Evolutionary conservation across 2,329 filamentous ascomycete species (phyloP).

Genomic region (Lachnellula hyalina): DNA sequence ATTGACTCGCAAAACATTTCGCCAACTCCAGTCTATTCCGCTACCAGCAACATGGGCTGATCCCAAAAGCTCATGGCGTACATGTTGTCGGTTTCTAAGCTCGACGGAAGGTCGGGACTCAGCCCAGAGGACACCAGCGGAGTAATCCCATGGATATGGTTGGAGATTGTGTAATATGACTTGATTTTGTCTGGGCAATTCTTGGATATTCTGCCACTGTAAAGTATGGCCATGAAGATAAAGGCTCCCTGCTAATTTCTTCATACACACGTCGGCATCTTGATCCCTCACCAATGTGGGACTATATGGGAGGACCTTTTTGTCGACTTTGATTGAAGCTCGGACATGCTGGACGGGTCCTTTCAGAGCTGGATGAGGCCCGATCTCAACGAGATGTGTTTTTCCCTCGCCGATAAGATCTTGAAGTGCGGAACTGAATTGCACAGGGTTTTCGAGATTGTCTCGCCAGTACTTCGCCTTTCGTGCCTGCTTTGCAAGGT

Average conservation of each 20-base stretch:
- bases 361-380: conserved; percentile 10
- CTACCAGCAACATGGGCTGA: conserved; percentile 23
- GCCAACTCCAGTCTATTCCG: conserved; percentile 8
- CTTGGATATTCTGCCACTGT: not conserved
- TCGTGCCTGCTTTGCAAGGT: not conserved
- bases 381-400: conserved; percentile 9
- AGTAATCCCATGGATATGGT: not conserved
- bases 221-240: conserved; percentile 2
- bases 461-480: conserved; percentile 10
- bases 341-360: conserved; percentile 10
- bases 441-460: conserved; percentile 14
- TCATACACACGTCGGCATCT: conserved; percentile 1
- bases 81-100: not conserved
- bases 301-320: conserved; percentile 31
- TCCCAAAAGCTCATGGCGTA: conserved; percentile 35
- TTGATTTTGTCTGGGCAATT: no score
- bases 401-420: not conserved
- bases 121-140: not conserved
- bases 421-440: conserved; percentile 5
- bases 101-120: not conserved
- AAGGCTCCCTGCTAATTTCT: conserved; percentile 8
- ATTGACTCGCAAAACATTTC: conserved; percentile 26
- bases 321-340: conserved; percentile 30
- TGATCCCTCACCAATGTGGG: conserved; percentile 8
- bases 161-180: not conserved